phyloP scores from a whole-genome alignment of 768 basidiomycete genomes.

The Termitomyces sp. region DNA sequence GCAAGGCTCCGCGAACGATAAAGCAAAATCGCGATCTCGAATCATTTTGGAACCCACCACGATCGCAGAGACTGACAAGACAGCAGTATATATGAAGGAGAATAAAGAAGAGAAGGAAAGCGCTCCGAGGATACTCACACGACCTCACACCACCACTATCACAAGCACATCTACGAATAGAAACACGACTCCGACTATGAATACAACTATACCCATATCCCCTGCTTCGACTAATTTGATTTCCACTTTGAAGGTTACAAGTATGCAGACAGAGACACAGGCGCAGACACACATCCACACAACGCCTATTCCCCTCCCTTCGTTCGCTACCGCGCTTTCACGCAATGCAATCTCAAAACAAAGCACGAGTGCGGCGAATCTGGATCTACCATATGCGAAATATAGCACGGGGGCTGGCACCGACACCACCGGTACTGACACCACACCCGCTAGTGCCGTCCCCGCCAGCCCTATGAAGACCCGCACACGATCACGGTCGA shows the following conservation, averaged over 20 bases:
- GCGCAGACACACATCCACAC: not conserved
- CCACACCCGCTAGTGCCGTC: not conserved
- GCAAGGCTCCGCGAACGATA: not conserved
- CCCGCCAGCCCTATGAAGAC: not conserved
- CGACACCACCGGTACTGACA: not conserved
- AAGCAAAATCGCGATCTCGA: not conserved
- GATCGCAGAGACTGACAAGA: not conserved
- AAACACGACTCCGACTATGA: not conserved
- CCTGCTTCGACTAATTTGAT: not conserved
- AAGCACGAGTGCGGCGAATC: too few species aligned
- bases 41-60: not conserved
- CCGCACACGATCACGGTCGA: not conserved
- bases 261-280: not conserved
- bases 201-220: not conserved
- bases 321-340: slow-evolving; percentile 29
- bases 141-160: not conserved
- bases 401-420: not conserved
- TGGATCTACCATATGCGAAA: not conserved
- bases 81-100: not conserved
- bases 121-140: not conserved
- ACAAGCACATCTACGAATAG: not conserved
- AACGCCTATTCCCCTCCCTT: slow-evolving; percentile 31
- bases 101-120: not conserved
- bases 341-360: not conserved
- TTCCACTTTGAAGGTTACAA: not conserved